Base-by-base conservation (phyloP, 257 asterid genomes). In the Sherardia arvensis region DNA sequence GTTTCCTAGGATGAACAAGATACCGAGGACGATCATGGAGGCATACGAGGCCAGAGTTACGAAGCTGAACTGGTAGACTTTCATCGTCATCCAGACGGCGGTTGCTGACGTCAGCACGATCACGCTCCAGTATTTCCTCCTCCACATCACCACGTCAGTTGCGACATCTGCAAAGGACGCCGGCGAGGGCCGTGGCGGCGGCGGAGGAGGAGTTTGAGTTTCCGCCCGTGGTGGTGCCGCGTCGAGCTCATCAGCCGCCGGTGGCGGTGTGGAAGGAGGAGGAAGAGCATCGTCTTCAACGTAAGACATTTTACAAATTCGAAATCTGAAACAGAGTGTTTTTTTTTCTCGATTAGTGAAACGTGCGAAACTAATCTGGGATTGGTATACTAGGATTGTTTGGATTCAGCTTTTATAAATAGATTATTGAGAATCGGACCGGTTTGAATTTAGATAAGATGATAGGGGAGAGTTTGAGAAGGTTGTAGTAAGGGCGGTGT, bases 61-160 rank as follows among this genome's bases (percentile, higher is more conserved):
- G 65, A 90, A 77, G 60, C 25, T 73, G 7, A 75, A 80, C 22
- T 71, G 67, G 40, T 81, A 87, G 5, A 85, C 59, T 65, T 85
- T 80, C 75, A 90, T 71, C 14, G 67, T 53, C 11, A 59, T 53
- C 89, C 94, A 87, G 3, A 40, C 22, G 0, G 80, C 77, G 0
- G 95, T 80, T 5, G 91, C 80, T 23, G 65, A 65, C 15, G 61
- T 11, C 0, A 87, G 86, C 38, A 82, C 29, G n/a, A 30, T 17
- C 8, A 76, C 5, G 38, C 73, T 83, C 14, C 59, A 48, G 14
- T 63, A 54, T 72, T 77, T 87, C 56, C 72, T 81, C 81, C 78
- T 81, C 97, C 97, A 90, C 18, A 81, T 43, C 3, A 79, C 36
- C 28, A 85, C 25, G 66, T 85, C 95, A 47, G 38, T 68, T 34